Conservation (phyloP, 225 moss, liverwort and hornwort species). For the Physcomitrellopsis africana region DNA sequence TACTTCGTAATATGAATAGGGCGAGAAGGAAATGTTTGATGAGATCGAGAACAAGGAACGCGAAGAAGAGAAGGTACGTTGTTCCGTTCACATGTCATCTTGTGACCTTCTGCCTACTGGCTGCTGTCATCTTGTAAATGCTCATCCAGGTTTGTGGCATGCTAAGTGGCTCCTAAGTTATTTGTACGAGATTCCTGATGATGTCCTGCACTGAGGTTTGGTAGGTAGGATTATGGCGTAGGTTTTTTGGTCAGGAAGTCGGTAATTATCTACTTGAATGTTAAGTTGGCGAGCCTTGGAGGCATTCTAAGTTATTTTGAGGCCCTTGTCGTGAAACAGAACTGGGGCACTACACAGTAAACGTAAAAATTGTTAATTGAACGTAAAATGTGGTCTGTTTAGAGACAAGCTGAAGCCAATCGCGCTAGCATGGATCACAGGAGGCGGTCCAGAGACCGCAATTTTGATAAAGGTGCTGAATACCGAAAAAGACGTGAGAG, state of each 20-base stretch:
- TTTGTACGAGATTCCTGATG: not conserved
- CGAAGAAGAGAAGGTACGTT: slow-evolving; percentile 67
- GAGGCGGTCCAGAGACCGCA: slow-evolving; percentile 42
- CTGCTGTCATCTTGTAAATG: not conserved
- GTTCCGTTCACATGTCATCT: not conserved
- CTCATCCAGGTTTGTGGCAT: not conserved
- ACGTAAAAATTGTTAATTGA: slow-evolving; percentile 44
- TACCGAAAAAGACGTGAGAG: slow-evolving; percentile 33
- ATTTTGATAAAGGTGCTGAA: slow-evolving; percentile 28
- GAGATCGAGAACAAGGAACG: slow-evolving; percentile 69
- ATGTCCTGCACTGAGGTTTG: slow-evolving; percentile 16
- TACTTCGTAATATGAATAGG: slow-evolving; percentile 40
- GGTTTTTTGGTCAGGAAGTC: too few relatives aligned
- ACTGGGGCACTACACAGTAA: slow-evolving; percentile 25
- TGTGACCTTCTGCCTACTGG: not conserved
- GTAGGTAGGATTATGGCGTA: too few relatives aligned
- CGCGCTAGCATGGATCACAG: slow-evolving; percentile 43
- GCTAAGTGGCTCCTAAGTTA: slow-evolving; percentile 1
- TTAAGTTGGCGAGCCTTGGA: too few relatives aligned
- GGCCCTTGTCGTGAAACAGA: not conserved
- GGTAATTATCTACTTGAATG: too few relatives aligned
- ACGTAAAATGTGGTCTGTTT: slow-evolving; percentile 41
- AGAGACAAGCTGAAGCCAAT: slow-evolving; percentile 55
- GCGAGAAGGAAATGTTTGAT: slow-evolving; percentile 75
- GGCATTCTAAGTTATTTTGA: too few relatives aligned